Conservation (phyloP, 2,329 filamentous ascomycete species). For the Fonsecaea erecta region DNA sequence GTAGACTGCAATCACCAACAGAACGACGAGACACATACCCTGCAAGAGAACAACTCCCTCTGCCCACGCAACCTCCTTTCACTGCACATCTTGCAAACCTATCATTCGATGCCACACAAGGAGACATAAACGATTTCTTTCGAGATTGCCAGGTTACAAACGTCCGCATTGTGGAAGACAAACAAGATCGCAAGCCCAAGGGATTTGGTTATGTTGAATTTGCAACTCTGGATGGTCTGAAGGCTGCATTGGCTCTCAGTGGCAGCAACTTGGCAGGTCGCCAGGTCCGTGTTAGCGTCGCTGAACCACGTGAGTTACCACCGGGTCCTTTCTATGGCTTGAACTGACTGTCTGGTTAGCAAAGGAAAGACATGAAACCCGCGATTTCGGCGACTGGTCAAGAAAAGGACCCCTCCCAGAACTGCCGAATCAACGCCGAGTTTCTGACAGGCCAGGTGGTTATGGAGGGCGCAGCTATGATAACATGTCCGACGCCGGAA, state of each 20-base stretch:
- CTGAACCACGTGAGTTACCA: conserved; percentile 84
- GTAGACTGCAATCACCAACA: conserved; percentile 23
- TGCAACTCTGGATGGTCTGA: conserved; percentile 80
- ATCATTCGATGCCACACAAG: conserved; percentile 87
- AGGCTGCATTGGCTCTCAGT: conserved; percentile 84
- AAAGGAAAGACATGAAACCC: conserved; percentile 77
- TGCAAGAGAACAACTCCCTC: conserved; percentile 75
- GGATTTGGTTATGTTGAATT: conserved; percentile 99
- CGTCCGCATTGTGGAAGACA: conserved; percentile 96
- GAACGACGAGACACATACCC: conserved; percentile 54
- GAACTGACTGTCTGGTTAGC: conserved; percentile 57
- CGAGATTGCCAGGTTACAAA: conserved; percentile 81
- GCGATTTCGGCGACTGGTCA: conserved; percentile 88
- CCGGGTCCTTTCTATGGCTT: neutral
- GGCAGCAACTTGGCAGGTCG: conserved; percentile 84
- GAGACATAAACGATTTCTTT: conserved; percentile 85
- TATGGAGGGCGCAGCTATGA: conserved; percentile 61
- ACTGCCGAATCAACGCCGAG: conserved; percentile 62
- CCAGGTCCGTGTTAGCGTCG: conserved; percentile 90
- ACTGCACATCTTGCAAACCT: conserved; percentile 97
- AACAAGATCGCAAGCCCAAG: conserved; percentile 90
- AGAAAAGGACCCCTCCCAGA: conserved; percentile 88
- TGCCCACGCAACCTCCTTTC: conserved; percentile 90
- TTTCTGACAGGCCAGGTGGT: conserved; percentile 55
- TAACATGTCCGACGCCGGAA: conserved; percentile 58